Percentiles rank a stretch among this genome's conserved stretches.
These are phyloP conservation scores for Cyclotella cryptica DNA, from an alignment of 108 stramenopile genomes.

Conservation along the genomic window DNA sequence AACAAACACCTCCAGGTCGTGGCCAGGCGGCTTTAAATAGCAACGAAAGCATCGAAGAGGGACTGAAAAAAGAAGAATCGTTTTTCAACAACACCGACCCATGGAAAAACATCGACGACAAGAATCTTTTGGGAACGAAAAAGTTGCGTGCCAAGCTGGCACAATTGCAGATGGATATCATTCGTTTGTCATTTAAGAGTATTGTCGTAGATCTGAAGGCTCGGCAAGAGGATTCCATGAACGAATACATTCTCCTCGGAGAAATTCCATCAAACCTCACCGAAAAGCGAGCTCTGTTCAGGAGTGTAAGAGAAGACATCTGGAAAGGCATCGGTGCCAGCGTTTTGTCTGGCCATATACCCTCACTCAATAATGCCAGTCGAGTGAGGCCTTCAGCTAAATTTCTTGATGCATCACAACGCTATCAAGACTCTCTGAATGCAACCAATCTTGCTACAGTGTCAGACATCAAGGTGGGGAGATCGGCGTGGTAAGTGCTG, in stretches of 20 bases:
- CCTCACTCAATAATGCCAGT: slow-evolving; percentile 16
- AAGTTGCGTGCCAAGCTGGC: slow-evolving; percentile 59
- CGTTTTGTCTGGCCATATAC: slow-evolving; percentile 13
- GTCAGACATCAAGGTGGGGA: slow-evolving; percentile 31
- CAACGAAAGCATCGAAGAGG: slow-evolving; percentile 52
- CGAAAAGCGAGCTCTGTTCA: slow-evolving; percentile 59
- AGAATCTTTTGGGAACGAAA: slow-evolving; percentile 59
- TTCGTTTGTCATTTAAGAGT: slow-evolving; percentile 53
- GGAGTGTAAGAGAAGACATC: slow-evolving; percentile 38
- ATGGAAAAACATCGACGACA: slow-evolving; percentile 59
- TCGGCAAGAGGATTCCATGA: slow-evolving; percentile 33
- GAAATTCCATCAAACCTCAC: slow-evolving; percentile 31
- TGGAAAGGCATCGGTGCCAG: slow-evolving; percentile 50
- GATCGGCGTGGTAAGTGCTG: background rate
- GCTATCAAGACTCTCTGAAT: slow-evolving; percentile 18
- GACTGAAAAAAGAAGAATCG: slow-evolving; percentile 49
- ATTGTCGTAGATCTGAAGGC: slow-evolving; percentile 53
- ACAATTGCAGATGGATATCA: slow-evolving; percentile 54
- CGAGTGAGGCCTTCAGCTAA: slow-evolving; percentile 41
- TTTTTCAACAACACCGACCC: slow-evolving; percentile 62
- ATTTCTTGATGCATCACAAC: slow-evolving; percentile 27
- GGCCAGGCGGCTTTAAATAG: slow-evolving; percentile 66
- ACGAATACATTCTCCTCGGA: slow-evolving; percentile 25
- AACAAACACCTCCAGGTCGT: slow-evolving; percentile 32
- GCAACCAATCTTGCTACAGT: slow-evolving; percentile 43